Evolutionary conservation across 2,329 filamentous ascomycete species (phyloP).

Genomic region (Cordyceps cateniannulata): DNA sequence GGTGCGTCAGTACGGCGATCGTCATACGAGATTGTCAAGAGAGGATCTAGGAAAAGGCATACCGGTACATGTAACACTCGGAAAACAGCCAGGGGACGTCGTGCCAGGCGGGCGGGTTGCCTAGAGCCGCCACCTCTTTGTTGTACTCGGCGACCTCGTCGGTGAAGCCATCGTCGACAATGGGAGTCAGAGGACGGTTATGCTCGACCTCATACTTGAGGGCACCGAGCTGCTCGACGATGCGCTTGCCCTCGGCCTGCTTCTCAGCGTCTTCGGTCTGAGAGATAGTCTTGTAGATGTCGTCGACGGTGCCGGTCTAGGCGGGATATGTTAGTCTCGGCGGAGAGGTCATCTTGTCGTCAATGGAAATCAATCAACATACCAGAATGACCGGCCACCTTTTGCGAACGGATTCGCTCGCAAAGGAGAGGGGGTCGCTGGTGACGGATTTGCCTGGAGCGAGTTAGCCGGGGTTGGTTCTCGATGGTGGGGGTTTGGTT

Average conservation of each 20-base stretch:
- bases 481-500: neutral
- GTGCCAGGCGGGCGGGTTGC: constrained; percentile 68
- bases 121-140: constrained; percentile 69
- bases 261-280: constrained; percentile 56
- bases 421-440: constrained; percentile 79
- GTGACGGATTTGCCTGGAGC: constrained; percentile 66
- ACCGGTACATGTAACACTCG: constrained; percentile 83
- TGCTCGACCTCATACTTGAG: constrained; percentile 97
- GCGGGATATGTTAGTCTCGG: neutral
- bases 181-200: constrained; percentile 68
- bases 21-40: neutral
- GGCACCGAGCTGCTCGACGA: constrained; percentile 69
- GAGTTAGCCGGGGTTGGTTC: neutral
- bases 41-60: neutral
- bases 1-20: constrained; percentile 8
- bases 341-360: neutral
- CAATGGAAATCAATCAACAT: neutral
- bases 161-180: constrained; percentile 67
- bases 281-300: constrained; percentile 72
- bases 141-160: constrained; percentile 86
- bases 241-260: constrained; percentile 74
- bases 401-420: constrained; percentile 73
- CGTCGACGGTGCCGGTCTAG: constrained; percentile 87
- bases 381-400: constrained; percentile 94
- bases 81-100: constrained; percentile 80